phyloP scores from a whole-genome alignment of 2,329 filamentous ascomycete genomes.

The Orbilia javanica region DNA sequence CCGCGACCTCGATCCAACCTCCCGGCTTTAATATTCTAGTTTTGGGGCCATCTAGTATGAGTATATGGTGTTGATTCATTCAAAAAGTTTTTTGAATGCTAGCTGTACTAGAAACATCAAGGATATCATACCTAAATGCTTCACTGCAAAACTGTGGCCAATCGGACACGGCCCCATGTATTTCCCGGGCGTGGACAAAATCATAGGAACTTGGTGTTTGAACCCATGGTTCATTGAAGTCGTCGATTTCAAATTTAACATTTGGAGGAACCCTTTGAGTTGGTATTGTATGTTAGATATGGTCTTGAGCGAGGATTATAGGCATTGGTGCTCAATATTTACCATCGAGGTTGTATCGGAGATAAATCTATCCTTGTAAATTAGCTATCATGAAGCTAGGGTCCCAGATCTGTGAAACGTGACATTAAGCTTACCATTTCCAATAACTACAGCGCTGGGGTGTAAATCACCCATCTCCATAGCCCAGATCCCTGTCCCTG shows the following conservation, averaged over 20 bases:
- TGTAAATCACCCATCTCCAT: constrained; percentile 63
- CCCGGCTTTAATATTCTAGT: constrained; percentile 67
- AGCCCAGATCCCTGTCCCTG: constrained; percentile 64
- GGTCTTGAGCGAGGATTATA: constrained; percentile 31
- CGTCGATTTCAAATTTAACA: constrained; percentile 63
- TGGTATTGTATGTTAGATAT: neutral
- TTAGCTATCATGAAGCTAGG: constrained; percentile 3
- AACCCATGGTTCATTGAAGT: constrained; percentile 63
- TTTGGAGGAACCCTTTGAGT: constrained; percentile 57
- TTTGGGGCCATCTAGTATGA: neutral
- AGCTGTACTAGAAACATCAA: neutral
- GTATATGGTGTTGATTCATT: neutral
- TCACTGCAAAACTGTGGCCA: constrained; percentile 65
- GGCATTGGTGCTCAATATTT: constrained; percentile 16
- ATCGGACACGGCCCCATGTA: constrained; percentile 72
- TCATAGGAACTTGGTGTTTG: constrained; percentile 68
- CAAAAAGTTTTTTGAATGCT: too few species aligned
- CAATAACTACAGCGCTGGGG: constrained; percentile 59
- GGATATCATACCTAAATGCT: constrained; percentile 50
- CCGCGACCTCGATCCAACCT: constrained; percentile 66
- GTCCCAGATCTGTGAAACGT: neutral
- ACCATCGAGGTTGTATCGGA: constrained; percentile 62
- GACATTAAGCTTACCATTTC: constrained; percentile 40
- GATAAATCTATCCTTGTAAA: constrained; percentile 58
- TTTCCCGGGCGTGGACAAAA: constrained; percentile 71